These are phyloP conservation scores for Phytopythium kandeliae DNA, from an alignment of 352 stramenopile genomes.

Conservation along the genomic window DNA sequence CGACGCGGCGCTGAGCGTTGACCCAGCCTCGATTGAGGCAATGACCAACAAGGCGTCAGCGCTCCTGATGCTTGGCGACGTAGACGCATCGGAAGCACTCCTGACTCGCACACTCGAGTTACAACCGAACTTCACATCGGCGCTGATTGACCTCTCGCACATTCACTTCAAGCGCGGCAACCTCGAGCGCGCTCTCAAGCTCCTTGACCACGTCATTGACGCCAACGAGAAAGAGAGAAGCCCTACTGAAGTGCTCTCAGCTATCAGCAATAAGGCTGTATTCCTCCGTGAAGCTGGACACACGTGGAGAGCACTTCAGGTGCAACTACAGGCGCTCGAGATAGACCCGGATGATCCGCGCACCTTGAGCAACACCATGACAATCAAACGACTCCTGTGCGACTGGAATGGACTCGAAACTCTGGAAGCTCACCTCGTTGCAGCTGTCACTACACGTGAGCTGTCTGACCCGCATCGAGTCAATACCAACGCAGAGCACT, in stretches of 20 bases:
- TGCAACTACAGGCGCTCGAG: conserved; percentile 34
- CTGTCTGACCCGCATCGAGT: conserved; percentile 4
- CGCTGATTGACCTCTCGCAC: conserved; percentile 42
- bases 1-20: conserved; percentile 34
- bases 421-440: conserved; percentile 38
- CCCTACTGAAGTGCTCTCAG: conserved; percentile 12
- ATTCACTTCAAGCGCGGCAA: conserved; percentile 48
- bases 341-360: conserved; percentile 27
- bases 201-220: conserved; percentile 39
- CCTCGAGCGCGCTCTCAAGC: conserved; percentile 26
- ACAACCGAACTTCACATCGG: conserved; percentile 24
- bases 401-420: conserved; percentile 46
- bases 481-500: background rate
- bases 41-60: conserved; percentile 74
- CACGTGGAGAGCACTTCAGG: conserved; percentile 27
- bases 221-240: conserved; percentile 8
- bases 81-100: conserved; percentile 30
- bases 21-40: conserved; percentile 31
- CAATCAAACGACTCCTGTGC: conserved; percentile 46
- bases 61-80: conserved; percentile 30
- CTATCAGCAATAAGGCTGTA: conserved; percentile 69
- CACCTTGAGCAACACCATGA: conserved; percentile 46
- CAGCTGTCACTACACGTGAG: conserved; percentile 10
- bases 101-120: conserved; percentile 34
- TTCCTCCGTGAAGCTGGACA: conserved; percentile 51